Evolutionary conservation across 306 rosid genomes (phyloP), one percentile per base, ranked within the genome.

Genomic region (Betula pendula): DNA sequence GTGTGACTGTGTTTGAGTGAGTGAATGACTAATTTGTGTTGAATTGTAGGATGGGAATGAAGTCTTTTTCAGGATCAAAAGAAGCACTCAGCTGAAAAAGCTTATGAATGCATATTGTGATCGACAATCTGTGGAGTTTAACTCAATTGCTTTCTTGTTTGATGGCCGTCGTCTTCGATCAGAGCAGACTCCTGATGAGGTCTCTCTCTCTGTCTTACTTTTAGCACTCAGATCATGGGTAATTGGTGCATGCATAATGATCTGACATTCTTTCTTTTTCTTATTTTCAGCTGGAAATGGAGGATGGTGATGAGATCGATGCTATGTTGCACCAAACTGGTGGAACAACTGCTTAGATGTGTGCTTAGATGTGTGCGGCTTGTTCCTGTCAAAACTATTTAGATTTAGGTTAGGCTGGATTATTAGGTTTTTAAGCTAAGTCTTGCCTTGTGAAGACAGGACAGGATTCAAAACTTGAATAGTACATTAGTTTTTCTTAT

Each of bases 131-230:
- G 88, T 85, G 56, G 93, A 87, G 62, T 5, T 83, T 0, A 83
- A 80, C 49, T 74, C 93, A 6, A 84, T 87, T 48, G 90, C 88
- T 14, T 91, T 93, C 63, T 66, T 89, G 67, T 89, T 88, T 70
- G 93, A 93, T 55, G 93, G 96, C 7, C 90, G 91, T 22, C 90
- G 84, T 13, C 88, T 93, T 13, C 86, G 93, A 0, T 86, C 84
- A 2, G 90, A 90, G 75, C 91, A 89, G 77, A 93, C 96, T 42
- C 94, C 94, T 0, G 92, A 89, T 6, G 94, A 90, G 96, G 96
- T 92, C 77, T 38, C 29, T 25, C 40, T 44, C 25, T 43, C 25
- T 27, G 40, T 14, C 20, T 69, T 35, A 35, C 40, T 35, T 35
- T 4, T 1, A 16, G 53, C 6, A 38, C 58, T 1, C 76, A 44